Evolutionary conservation across 2,329 filamentous ascomycete genomes (phyloP), one percentile per base, ranked within the genome.

Genomic region (Arthrobotrys sinensis): DNA sequence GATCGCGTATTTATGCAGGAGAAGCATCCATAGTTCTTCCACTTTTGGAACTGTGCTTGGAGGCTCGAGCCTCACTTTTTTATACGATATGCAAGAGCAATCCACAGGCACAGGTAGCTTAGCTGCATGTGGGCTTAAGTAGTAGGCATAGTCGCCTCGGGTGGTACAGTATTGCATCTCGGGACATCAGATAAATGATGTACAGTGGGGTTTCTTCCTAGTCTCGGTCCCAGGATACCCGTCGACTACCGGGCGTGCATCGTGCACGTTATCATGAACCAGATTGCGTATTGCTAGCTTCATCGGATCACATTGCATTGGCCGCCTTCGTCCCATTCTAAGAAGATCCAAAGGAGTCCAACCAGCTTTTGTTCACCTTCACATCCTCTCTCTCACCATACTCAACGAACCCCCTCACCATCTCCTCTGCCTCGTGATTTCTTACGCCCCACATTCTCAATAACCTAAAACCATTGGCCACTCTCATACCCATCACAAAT

Each of bases 321-420:
- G 24, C 21, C 19, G 32, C 16, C 16, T 43, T n/a, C n/a, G 19
- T 28, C 4, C 2, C 11, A 4, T 36, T 60, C 55, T 43, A 60
- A 24, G 19, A 10, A n/a, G 36, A 40, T 12, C 38, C 48, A 36
- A 79, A 75, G 2, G 64, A 40, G 10, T 64, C 40, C 48, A 75
- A 34, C 76, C 76, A 79, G 57, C 46, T 65, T 6, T 52, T 62
- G 36, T 79, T 79, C 3, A 79, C 34, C 11, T 46, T 36, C 10
- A 79, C 76, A 66, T 79, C 76, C 21, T 75, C 70, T 14, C 70
- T 50, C 36, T 53, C 48, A n/a, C 76, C 70, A 52, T 75, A 75
- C 1, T 79, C 64, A 16, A 73, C 63, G 34, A 79, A 75, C 16
- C 24, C 43, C 28, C 21, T 24, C 4, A 73, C 68, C 12, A 46